Percentiles rank a stretch among this genome's conserved stretches.
phyloP scores from a whole-genome alignment of 73 alveolate genomes.

The Tetrahymena borealis region DNA sequence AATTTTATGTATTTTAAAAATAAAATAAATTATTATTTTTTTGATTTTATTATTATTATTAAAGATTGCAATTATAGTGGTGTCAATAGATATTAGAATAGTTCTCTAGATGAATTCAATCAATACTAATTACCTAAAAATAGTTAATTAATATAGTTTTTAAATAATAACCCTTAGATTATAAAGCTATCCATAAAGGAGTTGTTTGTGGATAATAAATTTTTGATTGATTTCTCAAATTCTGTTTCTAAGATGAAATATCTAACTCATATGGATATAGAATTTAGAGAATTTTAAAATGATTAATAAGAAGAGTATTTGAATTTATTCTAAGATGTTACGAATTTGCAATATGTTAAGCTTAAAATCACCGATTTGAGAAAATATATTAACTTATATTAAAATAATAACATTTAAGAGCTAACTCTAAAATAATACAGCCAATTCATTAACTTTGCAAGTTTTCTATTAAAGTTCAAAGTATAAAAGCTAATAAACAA shows the following conservation, averaged over 20 bases:
- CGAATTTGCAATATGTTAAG: background rate
- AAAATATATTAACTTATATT: background rate
- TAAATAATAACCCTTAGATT: background rate
- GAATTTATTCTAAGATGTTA: background rate
- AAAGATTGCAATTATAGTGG: background rate
- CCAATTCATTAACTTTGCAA: background rate
- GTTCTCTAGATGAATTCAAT: background rate
- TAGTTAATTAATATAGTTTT: background rate
- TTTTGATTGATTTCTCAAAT: background rate
- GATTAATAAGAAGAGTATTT: background rate
- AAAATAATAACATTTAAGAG: background rate
- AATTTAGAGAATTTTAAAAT: background rate
- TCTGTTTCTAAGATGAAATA: background rate
- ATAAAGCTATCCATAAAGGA: background rate
- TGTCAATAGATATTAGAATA: background rate
- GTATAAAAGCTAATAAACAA: background rate
- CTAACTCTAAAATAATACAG: background rate
- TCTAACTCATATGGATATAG: background rate
- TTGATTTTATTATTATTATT: background rate
- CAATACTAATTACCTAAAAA: background rate
- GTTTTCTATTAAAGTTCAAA: background rate
- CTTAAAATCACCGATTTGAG: background rate
- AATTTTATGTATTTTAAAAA: background rate
- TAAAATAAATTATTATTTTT: background rate
- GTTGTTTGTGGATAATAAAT: background rate